Evolutionary conservation across 2,329 filamentous ascomycete genomes (phyloP).

Genomic region (Hymenoscyphus occultus): DNA sequence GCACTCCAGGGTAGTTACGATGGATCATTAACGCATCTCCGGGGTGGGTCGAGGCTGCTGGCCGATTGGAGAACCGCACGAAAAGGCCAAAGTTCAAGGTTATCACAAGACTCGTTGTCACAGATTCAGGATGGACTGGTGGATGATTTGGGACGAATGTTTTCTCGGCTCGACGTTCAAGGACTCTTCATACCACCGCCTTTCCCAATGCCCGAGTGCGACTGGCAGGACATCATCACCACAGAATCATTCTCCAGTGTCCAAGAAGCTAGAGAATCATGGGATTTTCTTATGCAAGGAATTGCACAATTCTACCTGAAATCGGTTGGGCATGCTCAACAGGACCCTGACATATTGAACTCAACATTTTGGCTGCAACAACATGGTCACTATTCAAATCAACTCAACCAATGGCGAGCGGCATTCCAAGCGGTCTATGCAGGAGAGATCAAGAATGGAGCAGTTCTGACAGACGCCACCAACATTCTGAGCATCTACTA

Average conservation of each 20-base stretch:
- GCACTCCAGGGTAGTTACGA: conserved; percentile 35
- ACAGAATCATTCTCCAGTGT: conserved; percentile 31
- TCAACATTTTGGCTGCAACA: conserved; percentile 30
- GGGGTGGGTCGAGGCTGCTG: conserved; percentile 33
- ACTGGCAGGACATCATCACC: conserved; percentile 32
- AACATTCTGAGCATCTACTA: conserved; percentile 36
- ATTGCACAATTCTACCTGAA: conserved; percentile 36
- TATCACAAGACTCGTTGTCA: conserved; percentile 36
- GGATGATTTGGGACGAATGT: conserved; percentile 35
- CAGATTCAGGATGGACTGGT: conserved; percentile 36
- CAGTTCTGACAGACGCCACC: conserved; percentile 26
- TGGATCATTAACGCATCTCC: conserved; percentile 33
- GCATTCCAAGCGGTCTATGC: conserved; percentile 32
- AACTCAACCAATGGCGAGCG: conserved; percentile 32
- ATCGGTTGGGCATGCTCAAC: conserved; percentile 30
- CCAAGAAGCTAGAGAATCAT: conserved; percentile 32
- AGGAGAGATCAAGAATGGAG: conserved; percentile 28
- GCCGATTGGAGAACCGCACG: conserved; percentile 36
- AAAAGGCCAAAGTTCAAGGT: conserved; percentile 29
- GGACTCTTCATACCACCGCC: conserved; percentile 34
- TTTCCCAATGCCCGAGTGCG: conserved; percentile 34
- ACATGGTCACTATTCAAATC: conserved; percentile 33
- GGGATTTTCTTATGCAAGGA: conserved; percentile 35
- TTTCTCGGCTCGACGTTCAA: conserved; percentile 35
- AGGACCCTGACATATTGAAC: conserved; percentile 29